Base-by-base conservation (phyloP, 768 basidiomycete genomes). In the Termitomyces sp. region DNA sequence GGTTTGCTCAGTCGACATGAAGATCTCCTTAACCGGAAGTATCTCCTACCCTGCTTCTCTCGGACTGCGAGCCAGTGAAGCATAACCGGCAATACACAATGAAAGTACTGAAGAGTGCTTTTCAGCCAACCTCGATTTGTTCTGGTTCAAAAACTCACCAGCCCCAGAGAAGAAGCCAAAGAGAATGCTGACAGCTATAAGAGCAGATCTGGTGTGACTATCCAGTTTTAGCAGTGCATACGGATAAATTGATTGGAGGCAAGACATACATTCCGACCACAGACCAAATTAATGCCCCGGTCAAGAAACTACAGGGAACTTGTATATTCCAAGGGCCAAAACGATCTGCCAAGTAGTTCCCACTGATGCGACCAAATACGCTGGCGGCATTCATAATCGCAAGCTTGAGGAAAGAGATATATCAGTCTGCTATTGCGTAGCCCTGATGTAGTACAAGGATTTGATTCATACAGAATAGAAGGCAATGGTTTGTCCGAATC, bases 131-230 rank as follows among this genome's bases (percentile, higher is more conserved):
- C 5, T 13, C 4, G 4, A 11, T 13, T 12, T 24, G 2, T 5
- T 7, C 22, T 6, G 4, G 22, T 46, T 12, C 12, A 32, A 18
- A 28, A 16, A 63, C 75, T 61, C 62, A 80, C 79, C 81, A 50
- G 78, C 78, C 15, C 80, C 80, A 3, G 81, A 76, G 55, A 78
- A 76, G 52, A 82, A 67, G 7, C 82, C 82, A 59, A 83, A 84
- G 48, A 84, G 69, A 32, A 80, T 66, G 15, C 76, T 73, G 36
- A 81, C 74, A 40, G 73, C 70, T 53, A 79, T 70, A 32, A 81
- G 69, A 15, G 73, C 74, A 3, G 68, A 73, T 11, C 70, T 58
- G 49, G 68, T 73, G 60, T 73, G 71, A 39, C 78, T 78, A 59
- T 20, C 20, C 7, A 13, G 16, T 22, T 7, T 20, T 12, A 22